A percentile compares a stretch with the other conserved stretches of the same genome.
Conservation (phyloP, 345 rosid genomes). For the Brassica nigra region DNA sequence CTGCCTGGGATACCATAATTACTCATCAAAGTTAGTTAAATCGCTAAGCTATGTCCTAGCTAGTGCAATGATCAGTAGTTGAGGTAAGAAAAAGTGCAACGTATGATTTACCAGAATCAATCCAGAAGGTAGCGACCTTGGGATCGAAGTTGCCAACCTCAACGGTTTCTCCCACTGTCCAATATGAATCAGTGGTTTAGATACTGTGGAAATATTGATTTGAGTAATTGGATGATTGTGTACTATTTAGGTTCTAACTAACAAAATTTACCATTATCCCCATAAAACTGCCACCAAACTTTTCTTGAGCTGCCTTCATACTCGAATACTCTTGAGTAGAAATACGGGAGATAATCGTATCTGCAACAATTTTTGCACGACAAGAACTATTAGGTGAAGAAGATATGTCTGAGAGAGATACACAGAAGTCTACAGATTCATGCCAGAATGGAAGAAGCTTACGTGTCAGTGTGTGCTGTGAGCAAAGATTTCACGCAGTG, state of each 20-base stretch:
- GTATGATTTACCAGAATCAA: slow-evolving; percentile 66
- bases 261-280: slow-evolving; percentile 72
- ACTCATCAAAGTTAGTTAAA: slow-evolving; percentile 9
- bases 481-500: slow-evolving; percentile 80
- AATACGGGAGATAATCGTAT: slow-evolving; percentile 89
- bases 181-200: slow-evolving; percentile 30
- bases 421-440: not conserved
- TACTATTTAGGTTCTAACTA: not conserved
- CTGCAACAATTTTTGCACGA: slow-evolving; percentile 46
- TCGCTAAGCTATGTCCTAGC: not conserved
- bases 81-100: not conserved
- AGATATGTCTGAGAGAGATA: slow-evolving; percentile 22
- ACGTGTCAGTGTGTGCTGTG: slow-evolving; percentile 72
- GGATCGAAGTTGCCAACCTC: slow-evolving; percentile 92
- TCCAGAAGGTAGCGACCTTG: slow-evolving; percentile 92
- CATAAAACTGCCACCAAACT: slow-evolving; percentile 95
- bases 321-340: slow-evolving; percentile 91
- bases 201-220: not conserved
- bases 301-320: slow-evolving; percentile 90
- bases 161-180: slow-evolving; percentile 82
- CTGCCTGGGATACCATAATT: slow-evolving; percentile 54
- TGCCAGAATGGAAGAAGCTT: slow-evolving; percentile 31
- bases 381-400: slow-evolving; percentile 13
- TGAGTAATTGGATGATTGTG: not conserved
- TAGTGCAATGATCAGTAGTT: not conserved